These are phyloP conservation scores for Smallanthus sonchifolius DNA, from an alignment of 129 eudicot species.

Conservation along the genomic window DNA sequence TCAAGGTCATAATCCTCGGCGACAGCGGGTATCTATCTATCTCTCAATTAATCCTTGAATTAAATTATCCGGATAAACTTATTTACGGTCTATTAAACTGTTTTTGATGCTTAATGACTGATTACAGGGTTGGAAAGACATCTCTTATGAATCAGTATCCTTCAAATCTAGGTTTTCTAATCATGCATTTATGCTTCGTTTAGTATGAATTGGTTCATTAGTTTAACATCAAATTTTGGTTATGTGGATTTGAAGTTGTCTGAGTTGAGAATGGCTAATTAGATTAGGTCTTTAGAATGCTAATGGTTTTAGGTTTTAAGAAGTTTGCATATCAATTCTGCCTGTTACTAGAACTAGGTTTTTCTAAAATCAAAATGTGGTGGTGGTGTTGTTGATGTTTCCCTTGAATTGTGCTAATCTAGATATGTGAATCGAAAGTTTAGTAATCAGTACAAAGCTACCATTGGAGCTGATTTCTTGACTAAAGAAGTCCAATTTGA, in stretches of 20 bases:
- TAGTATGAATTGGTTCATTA: conserved; percentile 7
- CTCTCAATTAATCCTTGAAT: conserved; percentile 4
- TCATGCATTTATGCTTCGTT: conserved; percentile 5
- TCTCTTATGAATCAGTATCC: conserved; percentile 72
- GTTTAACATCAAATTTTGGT: neutral
- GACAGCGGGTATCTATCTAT: conserved; percentile 50
- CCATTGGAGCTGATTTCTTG: conserved; percentile 55
- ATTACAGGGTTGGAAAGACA: conserved; percentile 56
- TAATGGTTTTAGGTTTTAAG: neutral
- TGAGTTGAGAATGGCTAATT: neutral
- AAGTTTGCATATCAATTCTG: neutral
- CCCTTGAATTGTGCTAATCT: conserved; percentile 33
- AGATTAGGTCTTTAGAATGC: neutral
- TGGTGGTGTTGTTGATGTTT: conserved; percentile 6
- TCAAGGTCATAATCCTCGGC: conserved; percentile 65
- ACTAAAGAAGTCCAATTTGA: conserved; percentile 51
- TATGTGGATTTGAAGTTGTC: neutral
- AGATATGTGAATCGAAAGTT: conserved; percentile 55
- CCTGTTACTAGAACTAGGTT: neutral
- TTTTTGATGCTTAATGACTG: conserved; percentile 8
- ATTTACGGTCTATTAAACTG: conserved; percentile 14
- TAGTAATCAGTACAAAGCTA: conserved; percentile 55
- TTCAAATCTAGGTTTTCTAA: conserved; percentile 6
- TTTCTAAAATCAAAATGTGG: conserved; percentile 7
- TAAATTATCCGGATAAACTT: neutral